phyloP scores from a whole-genome alignment of 83 land plant species.

The Thuja plicata region DNA sequence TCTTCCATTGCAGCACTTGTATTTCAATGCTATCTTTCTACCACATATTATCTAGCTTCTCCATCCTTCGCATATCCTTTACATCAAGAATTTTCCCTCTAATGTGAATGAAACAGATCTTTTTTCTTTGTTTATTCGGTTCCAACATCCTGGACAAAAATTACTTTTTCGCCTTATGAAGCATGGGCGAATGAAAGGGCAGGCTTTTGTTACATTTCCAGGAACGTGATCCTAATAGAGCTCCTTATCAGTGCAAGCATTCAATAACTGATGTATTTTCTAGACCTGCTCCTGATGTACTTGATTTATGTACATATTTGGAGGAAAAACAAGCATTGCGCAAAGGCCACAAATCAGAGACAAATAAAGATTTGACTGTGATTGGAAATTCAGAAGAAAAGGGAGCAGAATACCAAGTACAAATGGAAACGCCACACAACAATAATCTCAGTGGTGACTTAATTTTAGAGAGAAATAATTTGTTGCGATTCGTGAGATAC shows the following conservation, averaged over 20 bases:
- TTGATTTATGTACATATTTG: constrained; percentile 38
- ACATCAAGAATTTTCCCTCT: constrained; percentile 37
- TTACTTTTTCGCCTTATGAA: constrained; percentile 43
- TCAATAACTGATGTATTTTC: constrained; percentile 39
- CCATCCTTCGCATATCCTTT: constrained; percentile 44
- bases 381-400: background rate
- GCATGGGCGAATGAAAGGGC: constrained; percentile 56
- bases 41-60: too few relatives aligned
- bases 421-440: background rate
- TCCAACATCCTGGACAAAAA: constrained; percentile 23
- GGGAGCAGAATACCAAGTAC: background rate
- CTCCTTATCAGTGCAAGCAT: constrained; percentile 21
- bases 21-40: too few relatives aligned
- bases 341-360: background rate
- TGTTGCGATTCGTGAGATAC: constrained; percentile 33
- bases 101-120: constrained; percentile 44
- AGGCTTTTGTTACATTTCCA: constrained; percentile 52
- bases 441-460: background rate
- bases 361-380: background rate
- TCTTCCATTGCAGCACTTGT: too few relatives aligned
- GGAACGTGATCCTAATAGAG: constrained; percentile 33
- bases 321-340: constrained; percentile 19
- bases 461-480: constrained; percentile 27
- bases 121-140: constrained; percentile 31
- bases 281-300: constrained; percentile 43